Evolutionary conservation across 495 filamentous ascomycete genomes (phyloP).

Genomic region (Podospora anserina): DNA sequence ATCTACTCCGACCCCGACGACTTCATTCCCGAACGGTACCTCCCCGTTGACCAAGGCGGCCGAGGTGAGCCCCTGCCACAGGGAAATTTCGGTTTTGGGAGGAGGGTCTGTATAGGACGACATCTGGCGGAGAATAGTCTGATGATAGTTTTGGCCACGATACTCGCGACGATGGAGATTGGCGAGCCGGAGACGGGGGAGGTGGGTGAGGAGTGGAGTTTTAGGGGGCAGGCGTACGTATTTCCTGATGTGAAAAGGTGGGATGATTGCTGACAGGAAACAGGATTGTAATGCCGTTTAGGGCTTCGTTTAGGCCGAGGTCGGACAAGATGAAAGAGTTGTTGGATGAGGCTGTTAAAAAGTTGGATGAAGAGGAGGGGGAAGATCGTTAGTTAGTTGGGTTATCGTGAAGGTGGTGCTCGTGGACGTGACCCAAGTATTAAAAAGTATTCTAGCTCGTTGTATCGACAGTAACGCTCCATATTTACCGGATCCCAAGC

Average conservation of each 20-base stretch:
- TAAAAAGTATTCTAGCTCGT: neutral
- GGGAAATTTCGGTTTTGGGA: constrained; percentile 54
- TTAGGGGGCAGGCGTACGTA: constrained; percentile 33
- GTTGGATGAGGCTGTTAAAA: constrained; percentile 18
- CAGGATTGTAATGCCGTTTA: constrained; percentile 30
- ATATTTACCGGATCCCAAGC: neutral
- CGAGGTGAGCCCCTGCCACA: constrained; percentile 48
- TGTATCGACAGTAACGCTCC: neutral
- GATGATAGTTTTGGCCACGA: constrained; percentile 28
- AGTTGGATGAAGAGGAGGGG: neutral
- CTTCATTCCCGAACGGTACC: constrained; percentile 48
- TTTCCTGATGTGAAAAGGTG: neutral
- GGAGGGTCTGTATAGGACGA: constrained; percentile 32
- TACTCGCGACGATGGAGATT: constrained; percentile 31
- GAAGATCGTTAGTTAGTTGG: no score
- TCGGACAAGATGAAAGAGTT: neutral
- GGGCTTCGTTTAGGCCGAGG: neutral
- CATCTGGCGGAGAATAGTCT: constrained; percentile 34
- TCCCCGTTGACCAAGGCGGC: constrained; percentile 42
- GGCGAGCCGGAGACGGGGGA: constrained; percentile 28
- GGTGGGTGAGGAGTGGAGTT: constrained; percentile 30
- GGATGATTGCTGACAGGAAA: neutral
- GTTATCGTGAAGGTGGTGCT: no score
- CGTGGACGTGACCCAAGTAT: neutral
- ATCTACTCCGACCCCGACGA: constrained; percentile 40